Evolutionary conservation across 2,329 filamentous ascomycete genomes (phyloP).

Genomic region (Colletotrichum coccodes): DNA sequence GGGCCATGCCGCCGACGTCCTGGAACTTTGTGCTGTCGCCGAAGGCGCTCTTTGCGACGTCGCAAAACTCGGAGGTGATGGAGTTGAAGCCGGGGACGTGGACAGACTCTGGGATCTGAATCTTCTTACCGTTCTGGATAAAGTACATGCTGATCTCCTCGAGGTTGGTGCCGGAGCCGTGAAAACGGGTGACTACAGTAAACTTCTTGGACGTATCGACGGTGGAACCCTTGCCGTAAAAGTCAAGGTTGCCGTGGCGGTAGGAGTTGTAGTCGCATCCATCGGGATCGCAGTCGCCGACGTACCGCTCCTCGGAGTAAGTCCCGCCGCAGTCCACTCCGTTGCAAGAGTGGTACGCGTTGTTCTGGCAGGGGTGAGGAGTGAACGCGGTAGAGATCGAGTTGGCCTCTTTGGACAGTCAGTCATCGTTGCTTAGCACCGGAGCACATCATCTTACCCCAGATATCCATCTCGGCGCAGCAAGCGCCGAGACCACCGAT

Average conservation of each 20-base stretch:
- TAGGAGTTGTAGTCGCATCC: too few species aligned
- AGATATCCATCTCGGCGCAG: too few species aligned
- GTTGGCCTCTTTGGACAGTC: slow-evolving; percentile 57
- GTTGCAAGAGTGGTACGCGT: slow-evolving; percentile 58
- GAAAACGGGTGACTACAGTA: slow-evolving; percentile 70
- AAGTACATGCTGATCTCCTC: slow-evolving; percentile 68
- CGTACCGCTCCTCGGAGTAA: too few species aligned
- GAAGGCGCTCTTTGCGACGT: too few species aligned
- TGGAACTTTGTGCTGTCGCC: too few species aligned
- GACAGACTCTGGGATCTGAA: slow-evolving; percentile 54
- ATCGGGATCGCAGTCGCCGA: too few species aligned
- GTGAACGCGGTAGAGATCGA: slow-evolving; percentile 69
- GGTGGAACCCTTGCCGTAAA: slow-evolving; percentile 67
- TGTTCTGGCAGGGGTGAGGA: slow-evolving; percentile 67
- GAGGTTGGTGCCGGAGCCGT: slow-evolving; percentile 44
- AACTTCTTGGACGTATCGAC: slow-evolving; percentile 67
- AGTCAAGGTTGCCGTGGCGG: slow-evolving; percentile 63
- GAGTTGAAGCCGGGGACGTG: slow-evolving; percentile 40
- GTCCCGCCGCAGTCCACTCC: slow-evolving; percentile 54
- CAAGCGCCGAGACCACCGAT: slow-evolving; percentile 60
- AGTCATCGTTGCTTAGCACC: not conserved
- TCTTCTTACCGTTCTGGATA: slow-evolving; percentile 65
- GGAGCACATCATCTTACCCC: slow-evolving; percentile 55
- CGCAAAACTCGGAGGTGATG: slow-evolving; percentile 65
- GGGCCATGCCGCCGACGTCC: too few species aligned